These are phyloP conservation scores for Pachyrhizus erosus DNA, from an alignment of 306 rosid species.

Conservation along the genomic window DNA sequence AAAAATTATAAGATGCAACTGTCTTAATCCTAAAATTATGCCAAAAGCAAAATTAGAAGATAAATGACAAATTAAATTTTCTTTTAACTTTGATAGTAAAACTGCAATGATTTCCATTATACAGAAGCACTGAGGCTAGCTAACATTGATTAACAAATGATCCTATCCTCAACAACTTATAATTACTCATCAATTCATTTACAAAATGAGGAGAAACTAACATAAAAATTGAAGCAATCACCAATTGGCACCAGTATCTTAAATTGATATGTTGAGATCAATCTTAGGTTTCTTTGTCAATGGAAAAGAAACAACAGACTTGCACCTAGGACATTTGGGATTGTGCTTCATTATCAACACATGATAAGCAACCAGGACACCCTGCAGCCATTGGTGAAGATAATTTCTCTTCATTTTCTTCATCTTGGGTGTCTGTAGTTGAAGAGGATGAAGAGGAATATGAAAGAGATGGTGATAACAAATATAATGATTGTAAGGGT, in stretches of 20 bases:
- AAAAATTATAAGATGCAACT: too few species aligned
- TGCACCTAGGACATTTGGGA: slow-evolving; percentile 80
- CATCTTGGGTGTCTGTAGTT: slow-evolving; percentile 59
- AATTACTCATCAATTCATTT: slow-evolving; percentile 54
- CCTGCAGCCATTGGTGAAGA: slow-evolving; percentile 71
- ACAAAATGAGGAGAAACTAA: slow-evolving; percentile 40
- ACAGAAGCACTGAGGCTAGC: neutral
- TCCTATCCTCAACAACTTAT: slow-evolving; percentile 36
- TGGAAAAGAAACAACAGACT: slow-evolving; percentile 56
- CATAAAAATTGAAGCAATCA: neutral
- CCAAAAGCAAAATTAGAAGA: too few species aligned
- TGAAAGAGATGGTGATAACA: slow-evolving; percentile 48
- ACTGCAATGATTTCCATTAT: too few species aligned
- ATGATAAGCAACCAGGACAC: slow-evolving; percentile 75
- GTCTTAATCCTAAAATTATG: too few species aligned
- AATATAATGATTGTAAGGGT: slow-evolving; percentile 50
- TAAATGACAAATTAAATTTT: too few species aligned
- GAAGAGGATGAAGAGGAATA: slow-evolving; percentile 63
- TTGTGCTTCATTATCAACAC: slow-evolving; percentile 72
- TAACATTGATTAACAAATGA: slow-evolving; percentile 38
- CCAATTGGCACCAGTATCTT: slow-evolving; percentile 27
- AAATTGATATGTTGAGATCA: slow-evolving; percentile 73
- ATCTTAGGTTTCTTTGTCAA: slow-evolving; percentile 70
- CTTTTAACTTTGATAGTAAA: too few species aligned
- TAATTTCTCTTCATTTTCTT: slow-evolving; percentile 53